Conservation (phyloP, 1,284 basidiomycete genomes). For the Apiotrichum brassicae region DNA sequence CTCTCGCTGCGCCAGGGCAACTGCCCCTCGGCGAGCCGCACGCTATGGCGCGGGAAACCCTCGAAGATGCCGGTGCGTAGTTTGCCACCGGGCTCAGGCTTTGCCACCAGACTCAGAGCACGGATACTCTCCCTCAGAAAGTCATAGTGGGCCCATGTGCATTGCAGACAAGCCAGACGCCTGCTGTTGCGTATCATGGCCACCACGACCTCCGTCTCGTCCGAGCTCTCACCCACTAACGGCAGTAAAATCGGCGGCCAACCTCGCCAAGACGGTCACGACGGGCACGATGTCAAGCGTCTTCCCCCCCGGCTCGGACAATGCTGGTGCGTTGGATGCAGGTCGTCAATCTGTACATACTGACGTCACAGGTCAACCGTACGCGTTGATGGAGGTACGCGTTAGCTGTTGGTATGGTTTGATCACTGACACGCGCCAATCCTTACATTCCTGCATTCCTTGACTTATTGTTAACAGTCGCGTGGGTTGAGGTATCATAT, state of each 20-base stretch:
- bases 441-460: not conserved
- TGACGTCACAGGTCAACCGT: slow-evolving; percentile 51
- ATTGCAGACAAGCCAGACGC: too few relatives aligned
- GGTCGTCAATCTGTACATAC: not conserved
- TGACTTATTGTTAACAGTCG: slow-evolving; percentile 6
- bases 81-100: not conserved
- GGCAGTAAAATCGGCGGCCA: slow-evolving; percentile 5
- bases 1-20: slow-evolving; percentile 4
- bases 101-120: too few relatives aligned
- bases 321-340: slow-evolving; percentile 24
- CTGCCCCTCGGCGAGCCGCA: not conserved
- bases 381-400: slow-evolving; percentile 57
- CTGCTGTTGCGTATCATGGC: too few relatives aligned
- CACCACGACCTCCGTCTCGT: too few relatives aligned
- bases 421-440: not conserved
- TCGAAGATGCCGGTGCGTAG: slow-evolving; percentile 25
- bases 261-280: slow-evolving; percentile 14
- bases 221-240: not conserved
- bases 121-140: too few relatives aligned
- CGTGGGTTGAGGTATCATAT: slow-evolving; percentile 10
- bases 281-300: slow-evolving; percentile 41
- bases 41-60: slow-evolving; percentile 20
- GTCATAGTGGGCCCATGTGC: too few relatives aligned
- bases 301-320: slow-evolving; percentile 26
- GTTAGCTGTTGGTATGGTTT: slow-evolving; percentile 39